Evolutionary conservation across 495 filamentous ascomycete species (phyloP).

Genomic region (Letharia lupina): DNA sequence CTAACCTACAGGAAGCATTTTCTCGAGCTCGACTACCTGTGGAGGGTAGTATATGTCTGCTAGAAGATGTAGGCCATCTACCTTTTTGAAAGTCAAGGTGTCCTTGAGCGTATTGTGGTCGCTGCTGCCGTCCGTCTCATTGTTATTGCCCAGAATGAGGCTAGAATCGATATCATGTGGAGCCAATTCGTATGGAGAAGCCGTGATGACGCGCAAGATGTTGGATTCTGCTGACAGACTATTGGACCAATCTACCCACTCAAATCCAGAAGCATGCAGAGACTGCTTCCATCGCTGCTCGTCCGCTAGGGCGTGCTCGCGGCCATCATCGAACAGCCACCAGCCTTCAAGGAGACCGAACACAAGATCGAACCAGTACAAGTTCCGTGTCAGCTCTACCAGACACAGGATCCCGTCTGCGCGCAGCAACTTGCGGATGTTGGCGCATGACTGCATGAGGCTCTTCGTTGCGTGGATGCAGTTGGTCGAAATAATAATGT

Average conservation of each 20-base stretch:
- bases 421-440: conserved; percentile 33
- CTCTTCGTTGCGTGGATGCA: conserved; percentile 41
- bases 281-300: conserved; percentile 29
- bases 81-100: too few relatives aligned
- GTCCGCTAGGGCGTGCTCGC: conserved; percentile 30
- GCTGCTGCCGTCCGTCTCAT: too few relatives aligned
- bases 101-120: too few relatives aligned
- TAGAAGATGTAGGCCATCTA: too few relatives aligned
- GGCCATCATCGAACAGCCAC: conserved; percentile 43
- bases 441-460: conserved; percentile 25
- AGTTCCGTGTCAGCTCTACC: conserved; percentile 37
- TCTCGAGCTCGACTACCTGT: too few relatives aligned
- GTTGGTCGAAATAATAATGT: conserved; percentile 42
- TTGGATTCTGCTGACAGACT: conserved; percentile 6
- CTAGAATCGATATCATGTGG: too few relatives aligned
- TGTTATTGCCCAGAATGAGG: too few relatives aligned
- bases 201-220: too few relatives aligned
- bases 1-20: too few relatives aligned
- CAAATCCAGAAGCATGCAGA: conserved; percentile 30
- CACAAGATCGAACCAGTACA: conserved; percentile 37
- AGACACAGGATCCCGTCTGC: conserved; percentile 38
- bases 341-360: conserved; percentile 44
- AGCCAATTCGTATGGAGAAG: too few relatives aligned
- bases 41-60: too few relatives aligned
- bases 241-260: conserved; percentile 32